Evolutionary conservation across 1,139 yeast genomes (phyloP), one percentile per base, ranked within the genome.

Genomic region (Sugiyamaella neomexicana): DNA sequence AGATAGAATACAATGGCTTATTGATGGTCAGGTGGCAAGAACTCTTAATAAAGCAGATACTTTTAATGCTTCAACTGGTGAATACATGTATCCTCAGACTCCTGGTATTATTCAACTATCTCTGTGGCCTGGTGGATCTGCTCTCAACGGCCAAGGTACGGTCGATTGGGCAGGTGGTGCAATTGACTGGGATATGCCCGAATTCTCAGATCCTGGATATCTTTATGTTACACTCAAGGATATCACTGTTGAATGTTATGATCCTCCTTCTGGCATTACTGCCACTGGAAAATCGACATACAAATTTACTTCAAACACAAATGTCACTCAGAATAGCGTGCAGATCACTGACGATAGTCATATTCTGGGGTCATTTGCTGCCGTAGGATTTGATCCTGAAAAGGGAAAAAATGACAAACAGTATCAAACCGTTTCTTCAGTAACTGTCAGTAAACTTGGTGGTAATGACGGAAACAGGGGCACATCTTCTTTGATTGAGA

Each of bases 111-210:
- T 91, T 56, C 96, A 91, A 73, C 73, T 89, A 54, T 89, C 96
- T 7, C 71, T 91, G 60, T 91, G 98, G 98, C 97, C 98, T 7
- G 97, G 88, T 71, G 97, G 97, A 59, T 80, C 76, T 59, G 72
- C 81, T 23, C 64, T 76, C 52, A 81, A 81, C 67, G 84, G 82
- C 41, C 71, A 75, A 50, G 98, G 98, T 69, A 91, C 97, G 29
- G 77, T 85, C 60, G 86, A 81, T 62, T 91, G 98, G 98, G 96
- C 97, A 41, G 98, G 98, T 69, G 98, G 98, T 69, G 73, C 65
- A 9, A 82, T 90, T 57, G 80, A 89, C 75, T 91, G 97, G 97
- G 74, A 86, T 69, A 79, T 93, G 13, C 70, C 76, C 5, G 97
- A 89, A 69, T 81, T 89, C 58, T 65, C 77, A 60, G 75, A 86